phyloP scores from a whole-genome alignment of 495 filamentous ascomycete species.

The Penicillium paradoxum region DNA sequence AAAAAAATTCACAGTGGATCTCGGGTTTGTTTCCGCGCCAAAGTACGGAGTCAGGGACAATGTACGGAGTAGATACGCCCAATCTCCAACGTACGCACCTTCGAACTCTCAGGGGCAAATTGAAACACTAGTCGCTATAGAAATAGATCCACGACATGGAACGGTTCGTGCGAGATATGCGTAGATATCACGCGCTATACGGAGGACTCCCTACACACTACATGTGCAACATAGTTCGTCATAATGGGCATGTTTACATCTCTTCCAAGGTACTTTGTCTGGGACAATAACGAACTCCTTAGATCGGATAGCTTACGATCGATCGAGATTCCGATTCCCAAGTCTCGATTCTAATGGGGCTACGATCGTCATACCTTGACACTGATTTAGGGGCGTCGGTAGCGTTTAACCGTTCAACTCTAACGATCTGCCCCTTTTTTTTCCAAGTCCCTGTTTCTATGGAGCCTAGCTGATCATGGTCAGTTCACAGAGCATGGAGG shows the following conservation, averaged over 20 bases:
- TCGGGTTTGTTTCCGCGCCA: not conserved
- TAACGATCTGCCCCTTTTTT: not conserved
- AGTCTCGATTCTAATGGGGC: slow-evolving; percentile 14
- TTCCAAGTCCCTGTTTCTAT: too few species aligned
- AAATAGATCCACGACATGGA: not conserved
- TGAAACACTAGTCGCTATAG: slow-evolving; percentile 7
- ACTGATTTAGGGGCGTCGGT: not conserved
- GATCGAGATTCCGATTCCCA: slow-evolving; percentile 20
- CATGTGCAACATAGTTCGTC: too few species aligned
- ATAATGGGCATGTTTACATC: too few species aligned
- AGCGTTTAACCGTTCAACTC: slow-evolving; percentile 4
- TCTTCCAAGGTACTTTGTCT: too few species aligned
- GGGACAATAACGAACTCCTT: slow-evolving; percentile 2
- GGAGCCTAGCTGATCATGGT: too few species aligned
- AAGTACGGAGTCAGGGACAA: too few species aligned
- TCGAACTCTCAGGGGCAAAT: slow-evolving; percentile 6
- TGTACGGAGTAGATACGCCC: too few species aligned
- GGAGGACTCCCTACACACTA: too few species aligned
- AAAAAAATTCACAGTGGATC: not conserved
- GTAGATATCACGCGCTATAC: not conserved
- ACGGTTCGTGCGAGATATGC: too few species aligned
- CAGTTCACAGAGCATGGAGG: too few species aligned
- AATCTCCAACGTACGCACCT: too few species aligned
- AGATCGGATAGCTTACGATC: slow-evolving; percentile 13
- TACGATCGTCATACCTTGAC: slow-evolving; percentile 8